Evolutionary conservation across 495 filamentous ascomycete genomes (phyloP).

Genomic region (Aspergillus nanangensis): DNA sequence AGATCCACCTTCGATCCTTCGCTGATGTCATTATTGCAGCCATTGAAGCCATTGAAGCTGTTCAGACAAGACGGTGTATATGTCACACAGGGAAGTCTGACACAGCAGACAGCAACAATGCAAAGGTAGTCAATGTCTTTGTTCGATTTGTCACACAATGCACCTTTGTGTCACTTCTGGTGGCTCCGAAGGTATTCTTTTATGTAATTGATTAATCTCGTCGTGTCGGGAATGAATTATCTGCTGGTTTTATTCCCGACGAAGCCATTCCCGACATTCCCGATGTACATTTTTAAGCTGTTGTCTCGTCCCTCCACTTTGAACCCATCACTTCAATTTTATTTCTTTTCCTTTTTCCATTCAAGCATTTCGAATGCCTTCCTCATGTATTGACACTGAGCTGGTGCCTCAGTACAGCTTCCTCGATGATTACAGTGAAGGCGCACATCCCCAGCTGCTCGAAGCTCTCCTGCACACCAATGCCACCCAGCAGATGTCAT

Average conservation of each 20-base stretch:
- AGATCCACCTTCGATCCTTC: too few species aligned
- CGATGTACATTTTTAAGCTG: neutral
- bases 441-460: slow-evolving; percentile 39
- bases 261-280: neutral
- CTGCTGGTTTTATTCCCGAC: neutral
- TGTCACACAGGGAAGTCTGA: too few species aligned
- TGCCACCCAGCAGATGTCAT: slow-evolving; percentile 34
- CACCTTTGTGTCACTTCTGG: neutral
- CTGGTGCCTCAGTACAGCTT: slow-evolving; percentile 27
- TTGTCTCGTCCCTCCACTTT: neutral
- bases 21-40: too few species aligned
- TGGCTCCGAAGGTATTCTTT: neutral
- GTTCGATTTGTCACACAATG: too few species aligned
- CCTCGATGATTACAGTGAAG: slow-evolving; percentile 44
- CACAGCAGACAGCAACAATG: too few species aligned
- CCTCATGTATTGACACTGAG: neutral
- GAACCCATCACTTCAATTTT: neutral
- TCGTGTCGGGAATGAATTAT: neutral
- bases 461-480: slow-evolving; percentile 37
- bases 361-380: neutral
- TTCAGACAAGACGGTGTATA: too few species aligned
- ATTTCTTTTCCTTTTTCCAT: neutral
- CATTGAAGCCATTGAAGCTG: too few species aligned
- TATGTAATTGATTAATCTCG: neutral
- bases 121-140: too few species aligned